A percentile compares a stretch with the other conserved stretches of the same genome.
Conservation (phyloP, 2,329 filamentous ascomycete genomes). For the Verticillium dahliae region DNA sequence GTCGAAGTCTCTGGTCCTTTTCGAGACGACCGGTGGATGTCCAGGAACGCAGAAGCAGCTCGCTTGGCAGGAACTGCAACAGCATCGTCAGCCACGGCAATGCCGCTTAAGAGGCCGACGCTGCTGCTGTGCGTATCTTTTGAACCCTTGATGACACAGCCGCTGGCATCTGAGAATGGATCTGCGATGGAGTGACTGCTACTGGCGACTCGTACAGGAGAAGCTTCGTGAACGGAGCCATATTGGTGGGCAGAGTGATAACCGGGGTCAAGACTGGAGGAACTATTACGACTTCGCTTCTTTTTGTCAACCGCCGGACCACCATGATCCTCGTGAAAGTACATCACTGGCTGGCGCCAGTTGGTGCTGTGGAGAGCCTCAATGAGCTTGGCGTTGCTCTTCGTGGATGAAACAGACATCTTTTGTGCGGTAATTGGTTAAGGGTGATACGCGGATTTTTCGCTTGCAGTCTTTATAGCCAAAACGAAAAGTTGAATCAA, state of each 20-base stretch:
- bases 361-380: conserved; percentile 1
- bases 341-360: conserved; percentile 4
- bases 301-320: not conserved
- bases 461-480: not conserved
- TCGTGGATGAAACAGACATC: not conserved
- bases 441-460: no score
- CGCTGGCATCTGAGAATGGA: not conserved
- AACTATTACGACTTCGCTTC: not conserved
- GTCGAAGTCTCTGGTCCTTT: not conserved
- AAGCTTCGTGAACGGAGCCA: not conserved
- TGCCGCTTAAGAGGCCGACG: not conserved
- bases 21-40: not conserved
- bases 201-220: not conserved
- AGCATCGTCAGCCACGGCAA: not conserved
- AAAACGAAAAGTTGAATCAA: not conserved
- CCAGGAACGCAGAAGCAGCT: conserved; percentile 2
- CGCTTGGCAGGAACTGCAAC: not conserved
- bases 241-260: not conserved
- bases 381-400: not conserved
- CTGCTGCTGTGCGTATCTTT: not conserved
- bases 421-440: not conserved
- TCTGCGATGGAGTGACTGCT: not conserved
- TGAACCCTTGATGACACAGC: no score
- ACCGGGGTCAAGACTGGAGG: not conserved
- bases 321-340: not conserved